These are phyloP conservation scores for Lumnitzera littorea DNA, from an alignment of 345 rosid genomes.

Conservation along the genomic window DNA sequence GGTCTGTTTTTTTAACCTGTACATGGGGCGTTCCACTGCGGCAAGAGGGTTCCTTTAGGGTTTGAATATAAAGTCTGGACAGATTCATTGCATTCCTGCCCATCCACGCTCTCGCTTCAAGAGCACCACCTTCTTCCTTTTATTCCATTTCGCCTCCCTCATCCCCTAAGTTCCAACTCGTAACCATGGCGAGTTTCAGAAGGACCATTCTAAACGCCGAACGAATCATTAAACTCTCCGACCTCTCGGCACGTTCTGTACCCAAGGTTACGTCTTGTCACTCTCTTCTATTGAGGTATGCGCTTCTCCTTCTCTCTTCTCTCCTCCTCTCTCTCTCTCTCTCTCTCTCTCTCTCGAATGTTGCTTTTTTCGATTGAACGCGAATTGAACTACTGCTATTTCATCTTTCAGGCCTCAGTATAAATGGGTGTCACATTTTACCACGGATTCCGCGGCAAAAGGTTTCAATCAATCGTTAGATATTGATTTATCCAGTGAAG, in stretches of 20 bases:
- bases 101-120: no score
- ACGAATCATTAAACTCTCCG: conserved; percentile 34
- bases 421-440: conserved; percentile 35
- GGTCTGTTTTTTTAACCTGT: no score
- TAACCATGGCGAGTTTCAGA: conserved; percentile 39
- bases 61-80: no score
- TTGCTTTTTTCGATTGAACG: conserved; percentile 1
- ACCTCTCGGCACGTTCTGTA: conserved; percentile 18
- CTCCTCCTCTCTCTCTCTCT: neutral
- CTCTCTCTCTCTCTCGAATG: neutral
- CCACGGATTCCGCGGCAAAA: conserved; percentile 10
- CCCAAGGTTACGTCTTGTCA: conserved; percentile 6
- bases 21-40: no score
- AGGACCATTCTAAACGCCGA: conserved; percentile 32
- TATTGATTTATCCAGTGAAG: conserved; percentile 62
- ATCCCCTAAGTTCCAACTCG: no score
- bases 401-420: conserved; percentile 27
- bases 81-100: no score
- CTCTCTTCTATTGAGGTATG: neutral
- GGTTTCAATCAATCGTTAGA: conserved; percentile 19
- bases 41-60: no score
- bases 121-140: no score
- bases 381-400: neutral
- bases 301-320: conserved; percentile 16
- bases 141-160: no score